These are phyloP conservation scores for Phytophthora lateralis DNA, from an alignment of 352 stramenopile genomes.

Conservation along the genomic window DNA sequence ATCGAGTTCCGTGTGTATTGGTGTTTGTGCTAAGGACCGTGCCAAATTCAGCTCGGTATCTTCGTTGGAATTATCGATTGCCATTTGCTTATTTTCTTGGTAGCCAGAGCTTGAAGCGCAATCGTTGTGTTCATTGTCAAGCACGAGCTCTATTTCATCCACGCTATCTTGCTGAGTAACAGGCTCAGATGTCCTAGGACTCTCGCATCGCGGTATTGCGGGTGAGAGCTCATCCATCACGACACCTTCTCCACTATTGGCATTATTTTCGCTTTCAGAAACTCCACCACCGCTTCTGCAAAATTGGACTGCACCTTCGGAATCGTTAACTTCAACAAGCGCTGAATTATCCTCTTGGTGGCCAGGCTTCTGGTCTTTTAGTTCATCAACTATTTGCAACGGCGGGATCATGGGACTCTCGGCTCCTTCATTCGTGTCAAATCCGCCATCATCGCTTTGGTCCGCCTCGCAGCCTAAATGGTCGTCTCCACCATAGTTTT, in stretches of 20 bases:
- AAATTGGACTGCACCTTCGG: not conserved
- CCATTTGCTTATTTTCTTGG: not conserved
- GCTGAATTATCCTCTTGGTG: not conserved
- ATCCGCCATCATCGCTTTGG: not conserved
- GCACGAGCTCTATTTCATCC: not conserved
- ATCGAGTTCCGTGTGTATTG: not conserved
- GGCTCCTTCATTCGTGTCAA: not conserved
- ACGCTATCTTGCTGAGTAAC: not conserved
- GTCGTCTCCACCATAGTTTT: not conserved
- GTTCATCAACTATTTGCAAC: not conserved
- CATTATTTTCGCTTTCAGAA: not conserved
- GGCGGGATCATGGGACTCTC: not conserved
- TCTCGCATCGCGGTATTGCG: constrained; percentile 8
- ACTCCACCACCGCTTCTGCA: not conserved
- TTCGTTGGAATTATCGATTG: constrained; percentile 3
- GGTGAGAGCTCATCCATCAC: not conserved
- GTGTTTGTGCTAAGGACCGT: not conserved
- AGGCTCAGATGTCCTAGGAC: constrained; percentile 1
- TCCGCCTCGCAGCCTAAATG: not conserved
- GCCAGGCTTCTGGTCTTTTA: not conserved
- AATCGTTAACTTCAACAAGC: not conserved
- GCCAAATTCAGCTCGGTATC: not conserved
- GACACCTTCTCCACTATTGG: not conserved
- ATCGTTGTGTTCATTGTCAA: not conserved
- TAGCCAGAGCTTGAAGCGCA: not conserved